Evolutionary conservation across 2,329 filamentous ascomycete species (phyloP).

Genomic region (Phialophora chinensis): DNA sequence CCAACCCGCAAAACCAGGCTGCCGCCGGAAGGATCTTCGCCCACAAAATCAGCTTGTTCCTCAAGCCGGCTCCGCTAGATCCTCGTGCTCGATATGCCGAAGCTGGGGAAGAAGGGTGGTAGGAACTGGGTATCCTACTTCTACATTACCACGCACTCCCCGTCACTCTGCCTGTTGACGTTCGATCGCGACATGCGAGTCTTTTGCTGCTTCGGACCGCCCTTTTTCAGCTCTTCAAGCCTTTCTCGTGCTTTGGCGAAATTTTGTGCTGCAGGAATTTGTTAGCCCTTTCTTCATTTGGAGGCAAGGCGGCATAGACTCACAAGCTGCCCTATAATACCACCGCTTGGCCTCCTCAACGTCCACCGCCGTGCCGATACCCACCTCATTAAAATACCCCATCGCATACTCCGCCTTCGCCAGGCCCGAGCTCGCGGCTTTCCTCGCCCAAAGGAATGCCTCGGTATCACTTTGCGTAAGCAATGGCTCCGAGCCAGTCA

Average conservation of each 20-base stretch:
- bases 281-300: conserved; percentile 17
- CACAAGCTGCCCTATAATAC: conserved; percentile 97
- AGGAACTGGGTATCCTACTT: neutral
- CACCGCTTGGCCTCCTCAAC: conserved; percentile 95
- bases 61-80: neutral
- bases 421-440: conserved; percentile 84
- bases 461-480: conserved; percentile 92
- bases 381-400: conserved; percentile 87
- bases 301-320: conserved; percentile 54
- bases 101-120: neutral
- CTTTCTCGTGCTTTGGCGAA: conserved; percentile 92
- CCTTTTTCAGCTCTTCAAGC: conserved; percentile 86
- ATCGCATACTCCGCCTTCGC: conserved; percentile 97
- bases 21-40: neutral
- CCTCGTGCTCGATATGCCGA: neutral
- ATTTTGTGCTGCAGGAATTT: conserved; percentile 72
- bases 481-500: conserved; percentile 87
- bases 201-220: conserved; percentile 74
- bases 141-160: conserved; percentile 86
- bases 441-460: conserved; percentile 95
- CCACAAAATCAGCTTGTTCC: neutral
- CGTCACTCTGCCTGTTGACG: conserved; percentile 82
- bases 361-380: conserved; percentile 84
- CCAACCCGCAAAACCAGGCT: neutral
- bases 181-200: conserved; percentile 81